Percentiles rank a stretch among this genome's conserved stretches.
Conservation (phyloP, 2,329 filamentous ascomycete species). For the Venturia effusa region DNA sequence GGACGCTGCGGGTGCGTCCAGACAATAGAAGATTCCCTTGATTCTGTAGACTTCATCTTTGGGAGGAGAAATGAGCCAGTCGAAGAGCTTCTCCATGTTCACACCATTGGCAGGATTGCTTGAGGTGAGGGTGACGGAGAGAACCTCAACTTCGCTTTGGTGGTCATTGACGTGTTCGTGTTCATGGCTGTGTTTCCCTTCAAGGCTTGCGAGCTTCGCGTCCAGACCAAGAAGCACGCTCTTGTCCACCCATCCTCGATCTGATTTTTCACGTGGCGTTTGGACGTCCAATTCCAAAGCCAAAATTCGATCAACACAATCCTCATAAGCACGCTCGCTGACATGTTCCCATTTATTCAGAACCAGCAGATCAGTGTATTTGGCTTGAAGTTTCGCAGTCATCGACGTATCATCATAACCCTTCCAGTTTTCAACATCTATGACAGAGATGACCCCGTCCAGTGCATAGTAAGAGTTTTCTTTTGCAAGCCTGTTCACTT, state of each 20-base stretch:
- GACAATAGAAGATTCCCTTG: constrained; percentile 54
- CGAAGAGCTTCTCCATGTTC: constrained; percentile 49
- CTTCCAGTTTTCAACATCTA: constrained; percentile 91
- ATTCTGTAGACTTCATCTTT: constrained; percentile 96
- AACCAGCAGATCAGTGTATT: constrained; percentile 81
- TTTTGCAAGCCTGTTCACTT: constrained; percentile 69
- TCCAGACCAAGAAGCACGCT: constrained; percentile 82
- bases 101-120: constrained; percentile 38
- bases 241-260: constrained; percentile 66
- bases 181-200: constrained; percentile 26
- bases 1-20: constrained; percentile 36
- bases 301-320: constrained; percentile 66
- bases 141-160: constrained; percentile 77
- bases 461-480: constrained; percentile 61
- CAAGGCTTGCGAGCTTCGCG: constrained; percentile 54
- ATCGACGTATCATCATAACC: constrained; percentile 87
- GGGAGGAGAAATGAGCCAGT: constrained; percentile 60
- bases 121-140: constrained; percentile 62
- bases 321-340: constrained; percentile 62
- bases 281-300: constrained; percentile 67
- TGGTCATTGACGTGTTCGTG: constrained; percentile 46
- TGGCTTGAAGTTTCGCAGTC: constrained; percentile 78
- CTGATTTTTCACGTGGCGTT: constrained; percentile 73
- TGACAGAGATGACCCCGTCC: constrained; percentile 79
- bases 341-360: constrained; percentile 88